Conservation (phyloP, 2,329 filamentous ascomycete species). For the Ambrosiella beaveri region DNA sequence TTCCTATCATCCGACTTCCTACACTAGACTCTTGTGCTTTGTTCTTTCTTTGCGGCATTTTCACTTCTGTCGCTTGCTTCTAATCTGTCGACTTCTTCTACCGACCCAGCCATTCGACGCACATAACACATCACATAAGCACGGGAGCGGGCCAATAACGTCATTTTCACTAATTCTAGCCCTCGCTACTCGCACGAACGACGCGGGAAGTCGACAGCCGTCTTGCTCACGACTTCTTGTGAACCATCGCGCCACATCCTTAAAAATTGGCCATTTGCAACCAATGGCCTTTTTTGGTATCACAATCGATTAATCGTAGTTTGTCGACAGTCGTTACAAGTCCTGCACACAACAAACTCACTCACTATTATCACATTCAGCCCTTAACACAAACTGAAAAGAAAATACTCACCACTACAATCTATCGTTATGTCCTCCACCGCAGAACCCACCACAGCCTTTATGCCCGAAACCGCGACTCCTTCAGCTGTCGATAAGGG, state of each 20-base stretch:
- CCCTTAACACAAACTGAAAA: neutral
- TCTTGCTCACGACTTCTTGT: too few species aligned
- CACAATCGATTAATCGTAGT: too few species aligned
- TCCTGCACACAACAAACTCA: too few species aligned
- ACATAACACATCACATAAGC: neutral
- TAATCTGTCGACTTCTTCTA: neutral
- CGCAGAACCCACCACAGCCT: neutral
- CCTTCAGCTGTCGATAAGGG: slow-evolving; percentile 2
- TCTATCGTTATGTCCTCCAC: neutral
- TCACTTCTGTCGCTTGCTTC: too few species aligned
- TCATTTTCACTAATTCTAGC: neutral
- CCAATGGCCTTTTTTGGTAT: too few species aligned
- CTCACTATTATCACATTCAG: too few species aligned
- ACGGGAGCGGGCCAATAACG: neutral
- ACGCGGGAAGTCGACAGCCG: too few species aligned
- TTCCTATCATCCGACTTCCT: neutral
- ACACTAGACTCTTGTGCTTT: neutral
- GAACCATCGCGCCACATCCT: too few species aligned
- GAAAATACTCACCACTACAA: neutral
- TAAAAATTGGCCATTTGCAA: too few species aligned
- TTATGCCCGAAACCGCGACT: neutral
- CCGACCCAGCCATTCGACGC: neutral
- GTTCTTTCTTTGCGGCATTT: neutral
- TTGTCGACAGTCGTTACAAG: too few species aligned
- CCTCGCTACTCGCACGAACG: neutral